Base-by-base conservation (phyloP, 2,329 filamentous ascomycete species). In the Sporothrix pseudoabietina region DNA sequence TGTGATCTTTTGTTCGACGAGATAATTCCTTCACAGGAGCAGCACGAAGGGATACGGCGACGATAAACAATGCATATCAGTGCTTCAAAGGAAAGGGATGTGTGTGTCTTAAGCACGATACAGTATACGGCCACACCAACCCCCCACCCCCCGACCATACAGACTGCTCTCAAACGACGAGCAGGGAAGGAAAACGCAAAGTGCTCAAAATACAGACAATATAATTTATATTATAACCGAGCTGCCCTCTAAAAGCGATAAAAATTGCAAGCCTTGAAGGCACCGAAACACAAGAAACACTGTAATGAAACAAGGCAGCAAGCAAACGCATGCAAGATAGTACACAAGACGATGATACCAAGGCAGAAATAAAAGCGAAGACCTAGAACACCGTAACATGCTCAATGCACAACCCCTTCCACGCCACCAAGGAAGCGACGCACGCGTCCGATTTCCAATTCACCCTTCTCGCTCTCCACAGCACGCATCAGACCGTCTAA, bases 391-490 rank as follows among this genome's bases (percentile, higher is more conserved):
- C 12, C 6, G 41, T 49, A 47, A 19, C 1, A 63, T 32, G n/a
- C 47, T 63, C 72, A 77, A 54, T 77, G 77, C 19, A 78, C 78
- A 12, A 79, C 87, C 1, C 88, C 90, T 78, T 94, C 93, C 2
- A 97, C 92, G 72, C 92, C 91, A 41, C 91, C 88, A 73, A 97
- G 83, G 79, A 97, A 97, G 71, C 94, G 89, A 77, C 92, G 86
- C 14, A 97, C 92, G 9, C 94, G 84, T 0, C 88, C 89, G 9
- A 95, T 89, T 79, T 97, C 93, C 0, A 94, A 84, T 77, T 93
- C 91, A 8, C 89, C 88, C 72, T 87, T 88, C 80, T 98, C 94
- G 78, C 94, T 97, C 82, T 97, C 95, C 2, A 98, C 92, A 1
- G 96, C 96, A 75, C 93, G 90, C 65, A 97, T 88, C 59, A 99